These are phyloP conservation scores for Clarireedia monteithiana DNA, from an alignment of 2,329 filamentous ascomycete species.

Conservation along the genomic window DNA sequence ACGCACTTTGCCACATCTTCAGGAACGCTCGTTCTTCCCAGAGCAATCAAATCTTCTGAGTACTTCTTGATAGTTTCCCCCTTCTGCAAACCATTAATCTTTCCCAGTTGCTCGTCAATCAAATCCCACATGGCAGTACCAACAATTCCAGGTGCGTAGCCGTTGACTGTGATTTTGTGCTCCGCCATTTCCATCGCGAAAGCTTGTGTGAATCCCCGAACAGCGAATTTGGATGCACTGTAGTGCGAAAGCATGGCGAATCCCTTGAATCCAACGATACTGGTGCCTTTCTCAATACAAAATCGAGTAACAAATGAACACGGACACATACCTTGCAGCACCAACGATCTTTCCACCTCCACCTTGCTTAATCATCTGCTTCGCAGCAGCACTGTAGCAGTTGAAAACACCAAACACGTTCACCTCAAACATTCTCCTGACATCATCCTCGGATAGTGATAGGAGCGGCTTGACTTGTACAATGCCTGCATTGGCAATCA, in stretches of 20 bases:
- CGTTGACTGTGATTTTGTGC: constrained; percentile 60
- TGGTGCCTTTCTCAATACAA: constrained; percentile 3
- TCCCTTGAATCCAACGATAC: constrained; percentile 52
- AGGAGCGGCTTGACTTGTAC: constrained; percentile 25
- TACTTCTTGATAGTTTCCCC: constrained; percentile 50
- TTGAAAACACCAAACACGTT: constrained; percentile 60
- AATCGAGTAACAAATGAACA: not conserved
- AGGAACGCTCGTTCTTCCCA: constrained; percentile 50
- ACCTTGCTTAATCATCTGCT: constrained; percentile 56
- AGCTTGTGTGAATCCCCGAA: constrained; percentile 56
- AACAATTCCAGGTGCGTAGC: constrained; percentile 59
- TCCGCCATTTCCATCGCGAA: constrained; percentile 59
- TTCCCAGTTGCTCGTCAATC: constrained; percentile 53
- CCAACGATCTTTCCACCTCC: constrained; percentile 31
- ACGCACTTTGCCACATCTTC: constrained; percentile 57
- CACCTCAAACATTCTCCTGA: constrained; percentile 47
- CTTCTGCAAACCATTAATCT: constrained; percentile 41
- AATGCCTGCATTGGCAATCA: constrained; percentile 28
- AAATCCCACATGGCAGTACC: constrained; percentile 62
- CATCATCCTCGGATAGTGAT: constrained; percentile 27
- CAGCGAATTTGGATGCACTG: constrained; percentile 57
- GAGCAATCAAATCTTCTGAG: constrained; percentile 43
- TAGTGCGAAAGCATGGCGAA: constrained; percentile 55
- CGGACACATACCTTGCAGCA: constrained; percentile 18
- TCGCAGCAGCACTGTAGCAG: constrained; percentile 55